These are phyloP conservation scores for Wickerhamiella infanticola DNA, from an alignment of 1,139 yeast species.

Conservation along the genomic window DNA sequence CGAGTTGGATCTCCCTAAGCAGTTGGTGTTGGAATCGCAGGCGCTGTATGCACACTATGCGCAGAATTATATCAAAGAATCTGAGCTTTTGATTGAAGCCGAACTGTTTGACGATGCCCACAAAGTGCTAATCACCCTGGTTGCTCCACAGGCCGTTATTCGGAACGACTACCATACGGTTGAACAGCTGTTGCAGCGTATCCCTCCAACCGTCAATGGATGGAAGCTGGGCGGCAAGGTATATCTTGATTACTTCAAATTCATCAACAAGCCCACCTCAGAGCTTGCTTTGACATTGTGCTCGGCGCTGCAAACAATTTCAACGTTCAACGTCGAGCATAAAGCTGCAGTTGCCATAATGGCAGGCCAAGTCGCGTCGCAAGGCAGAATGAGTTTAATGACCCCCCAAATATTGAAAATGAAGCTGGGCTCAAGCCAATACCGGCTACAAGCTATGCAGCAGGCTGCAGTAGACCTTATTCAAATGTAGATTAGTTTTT, in stretches of 20 bases:
- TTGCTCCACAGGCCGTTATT: slow-evolving; percentile 58
- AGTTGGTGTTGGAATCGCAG: slow-evolving; percentile 16
- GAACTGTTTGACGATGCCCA: slow-evolving; percentile 51
- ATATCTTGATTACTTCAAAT: slow-evolving; percentile 21
- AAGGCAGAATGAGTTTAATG: not conserved
- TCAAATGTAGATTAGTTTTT: not conserved
- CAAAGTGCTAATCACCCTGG: slow-evolving; percentile 33
- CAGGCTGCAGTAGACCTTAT: slow-evolving; percentile 7
- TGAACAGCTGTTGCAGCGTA: slow-evolving; percentile 26
- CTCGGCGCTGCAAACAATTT: slow-evolving; percentile 15
- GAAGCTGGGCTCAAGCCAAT: slow-evolving; percentile 19
- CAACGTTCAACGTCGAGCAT: slow-evolving; percentile 7
- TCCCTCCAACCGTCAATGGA: slow-evolving; percentile 33
- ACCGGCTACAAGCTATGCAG: slow-evolving; percentile 15
- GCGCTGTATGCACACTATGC: slow-evolving; percentile 27
- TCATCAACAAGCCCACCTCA: slow-evolving; percentile 4
- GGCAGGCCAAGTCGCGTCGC: slow-evolving; percentile 10
- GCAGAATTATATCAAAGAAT: slow-evolving; percentile 45
- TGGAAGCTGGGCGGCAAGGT: slow-evolving; percentile 40
- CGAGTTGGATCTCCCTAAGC: slow-evolving; percentile 11
- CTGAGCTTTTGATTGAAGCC: slow-evolving; percentile 49
- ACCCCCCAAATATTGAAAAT: slow-evolving; percentile 14
- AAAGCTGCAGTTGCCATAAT: slow-evolving; percentile 13
- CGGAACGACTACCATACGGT: slow-evolving; percentile 28
- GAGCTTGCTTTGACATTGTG: slow-evolving; percentile 18